These are phyloP conservation scores for Termitomyces sp. DNA, from an alignment of 768 basidiomycete genomes.

Conservation along the genomic window DNA sequence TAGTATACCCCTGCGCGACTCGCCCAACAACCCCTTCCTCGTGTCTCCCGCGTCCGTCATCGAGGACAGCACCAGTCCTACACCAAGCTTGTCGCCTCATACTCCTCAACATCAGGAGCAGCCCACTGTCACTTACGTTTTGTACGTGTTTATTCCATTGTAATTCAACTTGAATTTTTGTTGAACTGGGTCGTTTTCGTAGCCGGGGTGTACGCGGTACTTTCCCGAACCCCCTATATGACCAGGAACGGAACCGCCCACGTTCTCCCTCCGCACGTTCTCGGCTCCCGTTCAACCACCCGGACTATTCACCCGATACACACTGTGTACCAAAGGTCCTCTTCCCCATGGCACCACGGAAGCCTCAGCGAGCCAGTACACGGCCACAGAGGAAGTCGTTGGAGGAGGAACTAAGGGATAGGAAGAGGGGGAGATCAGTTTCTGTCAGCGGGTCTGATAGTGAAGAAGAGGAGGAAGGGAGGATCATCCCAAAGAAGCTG, in stretches of 20 bases:
- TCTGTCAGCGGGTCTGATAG: slow-evolving; percentile 18
- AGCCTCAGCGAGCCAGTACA: slow-evolving; percentile 9
- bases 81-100: slow-evolving; percentile 30
- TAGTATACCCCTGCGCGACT: slow-evolving; percentile 44
- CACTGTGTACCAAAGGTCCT: slow-evolving; percentile 55
- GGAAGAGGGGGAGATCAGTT: slow-evolving; percentile 10
- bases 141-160: slow-evolving; percentile 42
- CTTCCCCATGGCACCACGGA: slow-evolving; percentile 37
- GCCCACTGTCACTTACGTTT: slow-evolving; percentile 68
- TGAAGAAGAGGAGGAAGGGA: slow-evolving; percentile 16
- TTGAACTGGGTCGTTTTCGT: slow-evolving; percentile 6
- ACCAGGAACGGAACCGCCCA: slow-evolving; percentile 37
- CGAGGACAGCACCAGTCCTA: slow-evolving; percentile 30
- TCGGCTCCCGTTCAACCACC: slow-evolving; percentile 55
- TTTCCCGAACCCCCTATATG: slow-evolving; percentile 63
- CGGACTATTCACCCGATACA: slow-evolving; percentile 59
- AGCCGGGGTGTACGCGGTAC: slow-evolving; percentile 67
- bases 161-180: neutral
- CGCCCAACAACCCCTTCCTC: slow-evolving; percentile 73
- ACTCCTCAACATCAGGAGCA: slow-evolving; percentile 42
- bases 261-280: slow-evolving; percentile 44
- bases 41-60: slow-evolving; percentile 26
- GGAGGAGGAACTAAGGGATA: slow-evolving; percentile 9
- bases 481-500: slow-evolving; percentile 22
- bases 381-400: neutral